Evolutionary conservation across 495 filamentous ascomycete species (phyloP).

Genomic region (Penicillium taxi): DNA sequence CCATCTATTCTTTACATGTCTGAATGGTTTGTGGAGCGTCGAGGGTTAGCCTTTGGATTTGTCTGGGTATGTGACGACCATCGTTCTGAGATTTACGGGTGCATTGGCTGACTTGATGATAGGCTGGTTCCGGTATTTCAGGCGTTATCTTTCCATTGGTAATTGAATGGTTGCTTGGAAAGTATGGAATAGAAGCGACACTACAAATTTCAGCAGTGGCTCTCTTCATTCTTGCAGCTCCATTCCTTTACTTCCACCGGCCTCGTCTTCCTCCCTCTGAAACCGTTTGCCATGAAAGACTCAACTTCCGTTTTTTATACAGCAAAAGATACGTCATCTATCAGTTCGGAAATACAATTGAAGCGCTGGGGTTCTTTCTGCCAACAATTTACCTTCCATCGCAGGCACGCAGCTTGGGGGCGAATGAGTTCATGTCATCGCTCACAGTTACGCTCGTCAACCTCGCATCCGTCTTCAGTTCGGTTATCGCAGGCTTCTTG

Average conservation of each 20-base stretch:
- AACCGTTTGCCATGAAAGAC: constrained; percentile 13
- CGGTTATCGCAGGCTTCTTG: constrained; percentile 47
- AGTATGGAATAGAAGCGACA: constrained; percentile 45
- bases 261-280: constrained; percentile 36
- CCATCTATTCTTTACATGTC: constrained; percentile 42
- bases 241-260: constrained; percentile 47
- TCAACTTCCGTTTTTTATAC: constrained; percentile 35
- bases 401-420: constrained; percentile 33
- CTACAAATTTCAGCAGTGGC: constrained; percentile 38
- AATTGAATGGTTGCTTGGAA: constrained; percentile 39
- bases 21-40: constrained; percentile 44
- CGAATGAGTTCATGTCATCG: constrained; percentile 26
- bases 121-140: constrained; percentile 29
- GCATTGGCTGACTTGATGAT: neutral
- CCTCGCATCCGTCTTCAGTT: constrained; percentile 43
- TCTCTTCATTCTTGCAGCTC: constrained; percentile 39
- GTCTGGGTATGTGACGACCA: constrained; percentile 29
- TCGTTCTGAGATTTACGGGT: neutral
- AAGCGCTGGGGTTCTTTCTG: constrained; percentile 44
- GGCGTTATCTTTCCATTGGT: constrained; percentile 40
- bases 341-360: constrained; percentile 43
- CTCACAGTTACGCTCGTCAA: constrained; percentile 45
- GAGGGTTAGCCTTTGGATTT: constrained; percentile 42
- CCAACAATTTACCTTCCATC: constrained; percentile 27
- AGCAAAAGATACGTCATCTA: constrained; percentile 41